phyloP scores from a whole-genome alignment of 2,329 filamentous ascomycete genomes.

The Geosmithia morbida region DNA sequence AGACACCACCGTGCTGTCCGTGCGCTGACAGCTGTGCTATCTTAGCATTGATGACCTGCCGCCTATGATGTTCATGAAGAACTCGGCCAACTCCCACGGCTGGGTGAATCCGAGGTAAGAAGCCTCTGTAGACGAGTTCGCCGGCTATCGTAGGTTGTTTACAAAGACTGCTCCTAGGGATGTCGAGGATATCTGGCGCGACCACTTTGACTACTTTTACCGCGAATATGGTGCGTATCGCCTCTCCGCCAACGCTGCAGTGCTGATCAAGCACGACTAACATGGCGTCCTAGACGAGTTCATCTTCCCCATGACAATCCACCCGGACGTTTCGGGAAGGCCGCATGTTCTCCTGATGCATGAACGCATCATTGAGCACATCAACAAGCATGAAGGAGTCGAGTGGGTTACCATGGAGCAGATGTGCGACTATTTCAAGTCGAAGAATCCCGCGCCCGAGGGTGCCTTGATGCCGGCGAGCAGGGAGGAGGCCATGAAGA shows the following conservation, averaged over 20 bases:
- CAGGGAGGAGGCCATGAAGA: constrained; percentile 35
- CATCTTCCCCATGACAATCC: constrained; percentile 63
- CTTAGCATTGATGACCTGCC: constrained; percentile 41
- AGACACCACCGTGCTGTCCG: not conserved
- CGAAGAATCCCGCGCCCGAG: constrained; percentile 38
- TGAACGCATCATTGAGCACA: constrained; percentile 50
- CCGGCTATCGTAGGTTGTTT: no score
- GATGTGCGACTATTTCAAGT: constrained; percentile 51
- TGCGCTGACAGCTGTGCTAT: constrained; percentile 24
- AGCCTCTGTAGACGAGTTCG: not conserved
- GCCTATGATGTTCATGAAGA: constrained; percentile 62
- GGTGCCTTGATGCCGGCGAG: constrained; percentile 47
- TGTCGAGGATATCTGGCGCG: constrained; percentile 49
- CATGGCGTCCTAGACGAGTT: constrained; percentile 41
- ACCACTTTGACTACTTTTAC: constrained; percentile 62
- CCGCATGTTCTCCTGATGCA: constrained; percentile 63
- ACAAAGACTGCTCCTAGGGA: constrained; percentile 17
- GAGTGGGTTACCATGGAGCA: constrained; percentile 57
- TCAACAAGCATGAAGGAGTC: constrained; percentile 45
- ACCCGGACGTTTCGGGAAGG: constrained; percentile 59
- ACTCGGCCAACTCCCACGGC: constrained; percentile 46
- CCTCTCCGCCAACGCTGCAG: no score
- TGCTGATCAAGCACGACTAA: no score
- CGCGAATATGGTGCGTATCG: constrained; percentile 36
- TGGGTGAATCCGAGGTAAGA: constrained; percentile 29